Conservation (phyloP, 169 alveolate species). For the Perkinsus marinus region DNA sequence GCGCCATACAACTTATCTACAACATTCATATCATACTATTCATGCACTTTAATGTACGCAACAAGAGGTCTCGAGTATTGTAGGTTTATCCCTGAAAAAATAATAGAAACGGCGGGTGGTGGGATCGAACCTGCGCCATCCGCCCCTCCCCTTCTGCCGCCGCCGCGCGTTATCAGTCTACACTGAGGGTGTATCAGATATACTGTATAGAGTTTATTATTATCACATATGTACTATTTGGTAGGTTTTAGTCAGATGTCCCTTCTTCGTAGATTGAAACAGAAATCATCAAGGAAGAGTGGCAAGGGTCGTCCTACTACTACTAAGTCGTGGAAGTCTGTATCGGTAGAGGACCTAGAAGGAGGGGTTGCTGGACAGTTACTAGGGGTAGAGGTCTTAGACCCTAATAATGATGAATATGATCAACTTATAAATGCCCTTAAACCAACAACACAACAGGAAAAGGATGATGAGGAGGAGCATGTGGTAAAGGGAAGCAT, state of each 20-base stretch:
- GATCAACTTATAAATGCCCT: neutral
- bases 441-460: neutral
- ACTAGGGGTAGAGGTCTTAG: neutral
- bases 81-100: too few species aligned
- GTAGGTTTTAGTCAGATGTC: neutral
- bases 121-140: too few species aligned
- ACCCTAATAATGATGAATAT: neutral
- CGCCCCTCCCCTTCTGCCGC: too few species aligned
- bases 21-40: too few species aligned
- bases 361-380: neutral
- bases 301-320: neutral
- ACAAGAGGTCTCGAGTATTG: too few species aligned
- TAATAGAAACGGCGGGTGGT: too few species aligned
- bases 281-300: neutral
- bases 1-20: too few species aligned
- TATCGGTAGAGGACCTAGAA: neutral
- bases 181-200: too few species aligned
- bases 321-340: neutral
- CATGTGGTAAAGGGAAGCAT: neutral
- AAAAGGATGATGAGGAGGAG: neutral
- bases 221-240: too few species aligned
- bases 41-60: too few species aligned
- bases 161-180: too few species aligned
- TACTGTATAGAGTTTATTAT: too few species aligned
- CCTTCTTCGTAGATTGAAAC: neutral